Evolutionary conservation across 1,284 basidiomycete species (phyloP), one percentile per base, ranked within the genome.

Genomic region (Malassezia brasiliensis): DNA sequence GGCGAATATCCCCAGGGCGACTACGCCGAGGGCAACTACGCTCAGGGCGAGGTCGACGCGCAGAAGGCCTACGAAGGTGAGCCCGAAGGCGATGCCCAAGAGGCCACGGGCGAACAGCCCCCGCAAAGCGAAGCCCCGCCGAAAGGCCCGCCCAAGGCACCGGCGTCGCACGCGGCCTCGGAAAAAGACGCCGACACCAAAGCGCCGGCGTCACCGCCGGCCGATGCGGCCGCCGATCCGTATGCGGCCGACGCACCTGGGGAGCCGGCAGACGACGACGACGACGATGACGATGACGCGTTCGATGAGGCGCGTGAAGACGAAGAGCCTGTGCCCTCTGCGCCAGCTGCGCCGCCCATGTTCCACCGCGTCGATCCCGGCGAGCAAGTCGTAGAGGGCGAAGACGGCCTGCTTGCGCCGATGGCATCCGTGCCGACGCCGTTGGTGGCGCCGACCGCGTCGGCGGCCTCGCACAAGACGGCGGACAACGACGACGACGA

Each of bases 401-500:
- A 56, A 20, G 54, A 56, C 40, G 54, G 54, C 4, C 41, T 56
- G 19, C 14, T 56, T 12, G 46, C 48, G 19, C 41, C 54, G 2
- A 51, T 51, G 54, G 40, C 40, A 14, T 22, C 40, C 25, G 42
- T 32, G 6, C 22, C 25, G 5, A 17, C 42, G 15, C 38, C 49
- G 5, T 12, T 34, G 14, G 31, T 34, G 0, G 20, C 38, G 9
- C 19, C 50, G 15, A 15, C 20, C 7, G 28, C 36, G 15, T 22
- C 35, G 5, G 31, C 53, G n/a, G 8, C 41, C 3, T n/a, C 22
- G 35, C 8, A 36, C n/a, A 12, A 17, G 19, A 17, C 22, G 7
- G 42, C 38, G 38, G 49, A 11, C 10, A 9, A 15, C 10, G 17
- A 31, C 25, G 87, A 87, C 17, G 84, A 85, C 5, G 89, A 91